Base-by-base conservation (phyloP, 2,329 filamentous ascomycete species). In the Xylaria sp. region DNA sequence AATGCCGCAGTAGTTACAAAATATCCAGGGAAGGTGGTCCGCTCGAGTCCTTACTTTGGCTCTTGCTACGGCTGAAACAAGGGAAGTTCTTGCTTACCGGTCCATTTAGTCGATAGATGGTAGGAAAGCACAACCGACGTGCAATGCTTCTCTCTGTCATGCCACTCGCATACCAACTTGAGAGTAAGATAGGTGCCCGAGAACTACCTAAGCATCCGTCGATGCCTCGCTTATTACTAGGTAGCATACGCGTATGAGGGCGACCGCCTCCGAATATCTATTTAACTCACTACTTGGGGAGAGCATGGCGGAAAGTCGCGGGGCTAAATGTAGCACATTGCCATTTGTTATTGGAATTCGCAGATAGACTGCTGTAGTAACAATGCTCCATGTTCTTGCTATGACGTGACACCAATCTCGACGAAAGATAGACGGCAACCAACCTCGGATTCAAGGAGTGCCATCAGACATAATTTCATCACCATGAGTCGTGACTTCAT, bases 111-210 rank as follows among this genome's bases (percentile, higher is more conserved):
- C 7, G 8, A 17, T 12, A 30, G n/a, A 48, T 32, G 3, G 24
- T 34, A 36, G 58, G 64, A 61, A 61, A 53, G 45, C n/a, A 55
- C 42, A 50, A 14, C 27, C 34, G 21, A 24, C 19, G 36, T 30
- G 21, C 21, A 51, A n/a, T 47, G 14, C 42, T 19, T 47, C 12
- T 6, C 21, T 11, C 5, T 3, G 4, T 8, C 48, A 27, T 14
- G 19, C 11, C 9, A 24, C 48, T 17, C 19, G 12, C 48, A 3
- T 51, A 27, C n/a, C 9, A 11, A 12, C 2, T 3, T 30, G 27
- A n/a, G 8, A 19, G 14, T 30, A 51, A n/a, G 6, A 47, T 47
- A 19, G 17, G 8, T 4, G 17, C 42, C 17, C 42, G 17, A 47
- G 14, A 47, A 42, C 39, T 27, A 4, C n/a, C n/a, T 34, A 34